Conservation (phyloP, 768 basidiomycete genomes). For the Mycena latifolia region DNA sequence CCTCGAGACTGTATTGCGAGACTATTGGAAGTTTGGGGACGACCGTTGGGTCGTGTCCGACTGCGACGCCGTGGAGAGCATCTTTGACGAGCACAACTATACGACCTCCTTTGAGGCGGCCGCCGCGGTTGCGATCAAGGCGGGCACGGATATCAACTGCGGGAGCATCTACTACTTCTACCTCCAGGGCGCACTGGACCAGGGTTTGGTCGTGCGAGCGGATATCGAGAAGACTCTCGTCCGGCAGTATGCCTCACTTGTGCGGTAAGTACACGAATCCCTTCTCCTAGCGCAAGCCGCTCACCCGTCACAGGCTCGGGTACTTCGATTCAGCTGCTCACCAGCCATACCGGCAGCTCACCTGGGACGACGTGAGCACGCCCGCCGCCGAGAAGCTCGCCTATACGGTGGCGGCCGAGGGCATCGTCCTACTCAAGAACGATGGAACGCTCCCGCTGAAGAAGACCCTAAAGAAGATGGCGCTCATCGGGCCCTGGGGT, state of each 20-base stretch:
- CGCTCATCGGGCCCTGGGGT: conserved; percentile 70
- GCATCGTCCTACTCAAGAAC: conserved; percentile 75
- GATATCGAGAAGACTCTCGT: conserved; percentile 60
- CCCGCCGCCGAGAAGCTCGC: conserved; percentile 62
- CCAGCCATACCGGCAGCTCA: conserved; percentile 65
- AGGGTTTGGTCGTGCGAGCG: conserved; percentile 58
- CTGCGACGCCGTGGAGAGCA: conserved; percentile 65
- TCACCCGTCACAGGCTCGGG: conserved; percentile 54
- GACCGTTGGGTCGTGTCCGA: conserved; percentile 70
- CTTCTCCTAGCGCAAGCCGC: not conserved
- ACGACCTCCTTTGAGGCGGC: conserved; percentile 58
- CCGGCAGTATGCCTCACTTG: conserved; percentile 66
- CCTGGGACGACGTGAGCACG: conserved; percentile 63
- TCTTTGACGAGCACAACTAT: conserved; percentile 61
- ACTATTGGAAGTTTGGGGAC: conserved; percentile 63
- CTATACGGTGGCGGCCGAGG: conserved; percentile 64
- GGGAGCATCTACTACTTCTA: conserved; percentile 59
- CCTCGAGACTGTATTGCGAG: conserved; percentile 64
- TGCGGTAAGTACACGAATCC: conserved; percentile 51
- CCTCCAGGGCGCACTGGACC: conserved; percentile 62
- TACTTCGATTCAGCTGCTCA: conserved; percentile 65
- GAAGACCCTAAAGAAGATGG: conserved; percentile 59
- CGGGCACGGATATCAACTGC: conserved; percentile 69
- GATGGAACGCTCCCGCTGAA: conserved; percentile 70
- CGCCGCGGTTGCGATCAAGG: conserved; percentile 63